phyloP scores from a whole-genome alignment of 768 basidiomycete genomes.

The Collybiopsis luxurians region DNA sequence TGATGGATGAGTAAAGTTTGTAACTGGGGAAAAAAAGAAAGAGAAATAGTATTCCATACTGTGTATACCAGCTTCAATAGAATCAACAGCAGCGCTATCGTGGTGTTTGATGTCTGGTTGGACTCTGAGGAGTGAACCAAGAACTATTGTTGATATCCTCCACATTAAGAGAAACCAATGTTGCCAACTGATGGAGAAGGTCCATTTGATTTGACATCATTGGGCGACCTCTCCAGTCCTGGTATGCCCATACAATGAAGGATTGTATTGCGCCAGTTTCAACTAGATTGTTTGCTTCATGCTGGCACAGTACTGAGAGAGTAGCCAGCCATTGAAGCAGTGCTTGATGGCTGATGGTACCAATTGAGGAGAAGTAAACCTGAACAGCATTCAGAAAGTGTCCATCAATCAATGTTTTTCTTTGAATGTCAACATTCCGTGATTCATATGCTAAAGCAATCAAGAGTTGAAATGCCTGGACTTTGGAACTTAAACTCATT shows the following conservation, averaged over 20 bases:
- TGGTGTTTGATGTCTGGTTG: too few relatives aligned
- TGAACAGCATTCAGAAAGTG: conserved; percentile 11
- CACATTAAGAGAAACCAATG: not conserved
- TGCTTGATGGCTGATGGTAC: conserved; percentile 3
- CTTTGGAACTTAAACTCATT: not conserved
- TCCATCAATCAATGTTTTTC: not conserved
- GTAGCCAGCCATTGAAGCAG: conserved; percentile 7
- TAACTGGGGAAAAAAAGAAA: too few relatives aligned
- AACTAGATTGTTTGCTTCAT: not conserved
- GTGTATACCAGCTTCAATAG: too few relatives aligned
- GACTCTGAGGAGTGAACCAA: too few relatives aligned
- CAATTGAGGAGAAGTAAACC: conserved; percentile 10
- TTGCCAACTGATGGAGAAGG: not conserved
- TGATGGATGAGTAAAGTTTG: too few relatives aligned
- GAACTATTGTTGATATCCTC: not conserved
- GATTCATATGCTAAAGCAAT: not conserved
- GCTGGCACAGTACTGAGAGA: conserved; percentile 3
- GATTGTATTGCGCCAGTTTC: not conserved
- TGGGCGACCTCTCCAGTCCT: not conserved
- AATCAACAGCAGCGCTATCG: too few relatives aligned
- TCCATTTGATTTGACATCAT: not conserved
- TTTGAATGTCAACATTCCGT: not conserved
- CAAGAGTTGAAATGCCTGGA: not conserved
- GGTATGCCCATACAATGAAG: not conserved
- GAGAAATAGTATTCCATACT: too few relatives aligned